Percentiles rank a stretch among this genome's conserved stretches.
Conservation (phyloP, 331 rosid species). For the Ulmus americana region DNA sequence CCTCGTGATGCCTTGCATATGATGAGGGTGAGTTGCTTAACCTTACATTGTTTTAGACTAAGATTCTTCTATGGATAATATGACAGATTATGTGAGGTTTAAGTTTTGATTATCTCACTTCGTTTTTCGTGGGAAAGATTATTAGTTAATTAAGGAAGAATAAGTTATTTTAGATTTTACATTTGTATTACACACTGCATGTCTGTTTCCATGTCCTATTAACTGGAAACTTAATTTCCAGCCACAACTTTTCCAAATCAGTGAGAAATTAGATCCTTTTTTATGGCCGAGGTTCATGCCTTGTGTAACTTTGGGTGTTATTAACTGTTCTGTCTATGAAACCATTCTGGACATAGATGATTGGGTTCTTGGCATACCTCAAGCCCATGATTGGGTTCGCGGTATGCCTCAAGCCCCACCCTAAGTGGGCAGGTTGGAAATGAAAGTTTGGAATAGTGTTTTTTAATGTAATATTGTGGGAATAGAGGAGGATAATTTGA, state of each 20-base stretch:
- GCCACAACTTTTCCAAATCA: neutral
- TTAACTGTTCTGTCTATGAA: neutral
- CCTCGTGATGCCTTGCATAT: slow-evolving; percentile 71
- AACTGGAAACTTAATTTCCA: neutral
- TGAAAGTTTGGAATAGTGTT: neutral
- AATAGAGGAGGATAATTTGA: too few relatives aligned
- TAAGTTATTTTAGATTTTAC: neutral
- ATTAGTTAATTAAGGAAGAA: neutral
- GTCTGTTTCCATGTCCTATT: neutral
- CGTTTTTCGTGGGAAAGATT: neutral
- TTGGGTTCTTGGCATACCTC: neutral
- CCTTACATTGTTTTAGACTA: neutral
- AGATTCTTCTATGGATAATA: neutral
- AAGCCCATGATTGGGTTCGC: neutral
- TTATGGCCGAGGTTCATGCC: neutral
- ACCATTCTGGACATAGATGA: neutral
- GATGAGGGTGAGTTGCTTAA: slow-evolving; percentile 69
- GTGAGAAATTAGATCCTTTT: neutral
- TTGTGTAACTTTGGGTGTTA: neutral
- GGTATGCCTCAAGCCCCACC: neutral
- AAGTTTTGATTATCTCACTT: neutral
- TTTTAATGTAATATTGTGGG: too few relatives aligned
- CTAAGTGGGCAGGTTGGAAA: neutral
- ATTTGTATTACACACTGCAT: neutral
- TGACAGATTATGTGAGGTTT: neutral